Evolutionary conservation across 805 yeast genomes (phyloP).

Genomic region (Yarrowia keelungensis): DNA sequence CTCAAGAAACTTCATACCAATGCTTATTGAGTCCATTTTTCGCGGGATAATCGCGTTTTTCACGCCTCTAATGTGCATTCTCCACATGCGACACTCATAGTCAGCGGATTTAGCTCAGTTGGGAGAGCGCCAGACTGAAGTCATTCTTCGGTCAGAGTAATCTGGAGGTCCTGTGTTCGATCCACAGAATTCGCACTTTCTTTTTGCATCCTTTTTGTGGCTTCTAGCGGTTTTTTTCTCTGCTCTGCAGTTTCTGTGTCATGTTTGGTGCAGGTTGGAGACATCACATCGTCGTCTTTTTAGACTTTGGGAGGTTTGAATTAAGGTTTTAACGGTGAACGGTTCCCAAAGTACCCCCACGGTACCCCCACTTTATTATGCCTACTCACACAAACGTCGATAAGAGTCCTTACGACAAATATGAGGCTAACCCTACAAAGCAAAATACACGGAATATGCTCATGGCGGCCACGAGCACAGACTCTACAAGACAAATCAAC

Average conservation of each 20-base stretch:
- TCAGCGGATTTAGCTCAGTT: slow-evolving; percentile 49
- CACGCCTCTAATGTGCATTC: neutral
- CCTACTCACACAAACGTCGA: too few relatives aligned
- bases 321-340: neutral
- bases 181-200: slow-evolving; percentile 61
- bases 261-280: slow-evolving; percentile 8
- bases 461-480: neutral
- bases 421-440: too few relatives aligned
- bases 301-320: slow-evolving; percentile 2
- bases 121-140: slow-evolving; percentile 54
- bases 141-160: slow-evolving; percentile 43
- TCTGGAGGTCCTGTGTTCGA: slow-evolving; percentile 87
- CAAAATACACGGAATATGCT: neutral
- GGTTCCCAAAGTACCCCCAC: too few relatives aligned
- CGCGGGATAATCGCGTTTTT: neutral
- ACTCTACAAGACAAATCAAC: neutral
- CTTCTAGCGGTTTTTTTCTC: neutral
- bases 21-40: too few relatives aligned
- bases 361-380: too few relatives aligned
- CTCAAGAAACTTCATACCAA: too few relatives aligned
- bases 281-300: neutral
- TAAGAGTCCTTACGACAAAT: too few relatives aligned
- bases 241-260: too few relatives aligned
- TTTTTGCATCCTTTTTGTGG: neutral
- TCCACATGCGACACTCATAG: neutral